Percentiles rank a stretch among this genome's conserved stretches.
These are phyloP conservation scores for barley (Hordeum vulgare) DNA, from an alignment of 176 grass and related monocot genomes.

Conservation along the genomic window DNA sequence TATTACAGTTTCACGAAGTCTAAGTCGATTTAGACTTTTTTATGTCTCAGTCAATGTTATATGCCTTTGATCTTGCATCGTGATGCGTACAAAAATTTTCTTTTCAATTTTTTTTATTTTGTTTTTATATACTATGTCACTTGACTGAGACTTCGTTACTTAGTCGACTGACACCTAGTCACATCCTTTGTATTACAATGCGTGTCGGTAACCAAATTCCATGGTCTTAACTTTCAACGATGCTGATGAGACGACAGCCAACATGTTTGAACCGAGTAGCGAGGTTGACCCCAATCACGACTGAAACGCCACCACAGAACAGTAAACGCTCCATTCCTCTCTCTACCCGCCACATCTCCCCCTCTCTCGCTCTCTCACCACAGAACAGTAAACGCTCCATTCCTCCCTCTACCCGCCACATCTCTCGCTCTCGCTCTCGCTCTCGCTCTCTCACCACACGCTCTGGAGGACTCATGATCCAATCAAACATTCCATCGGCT, in stretches of 20 bases:
- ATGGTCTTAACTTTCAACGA: neutral
- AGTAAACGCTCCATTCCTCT: neutral
- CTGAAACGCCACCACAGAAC: neutral
- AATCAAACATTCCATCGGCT: neutral
- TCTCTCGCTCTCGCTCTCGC: neutral
- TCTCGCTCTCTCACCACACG: neutral
- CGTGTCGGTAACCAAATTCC: neutral
- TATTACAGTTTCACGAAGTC: fast-evolving
- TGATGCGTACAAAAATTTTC: no score
- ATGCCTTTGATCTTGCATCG: fast-evolving
- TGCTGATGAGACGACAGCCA: constrained; percentile 13
- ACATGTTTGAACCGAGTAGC: constrained; percentile 11
- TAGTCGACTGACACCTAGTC: fast-evolving
- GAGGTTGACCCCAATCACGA: neutral
- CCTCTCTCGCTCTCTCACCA: no score
- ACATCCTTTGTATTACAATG: neutral
- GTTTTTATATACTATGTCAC: no score
- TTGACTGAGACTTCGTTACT: fast-evolving
- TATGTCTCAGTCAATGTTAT: fast-evolving
- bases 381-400: no score
- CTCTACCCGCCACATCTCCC: no score
- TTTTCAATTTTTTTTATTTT: no score
- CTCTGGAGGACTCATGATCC: neutral
- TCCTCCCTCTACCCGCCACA: neutral
- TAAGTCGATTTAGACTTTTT: fast-evolving